These are phyloP conservation scores for Casuarina equisetifolia DNA, from an alignment of 306 rosid genomes.

Conservation along the genomic window DNA sequence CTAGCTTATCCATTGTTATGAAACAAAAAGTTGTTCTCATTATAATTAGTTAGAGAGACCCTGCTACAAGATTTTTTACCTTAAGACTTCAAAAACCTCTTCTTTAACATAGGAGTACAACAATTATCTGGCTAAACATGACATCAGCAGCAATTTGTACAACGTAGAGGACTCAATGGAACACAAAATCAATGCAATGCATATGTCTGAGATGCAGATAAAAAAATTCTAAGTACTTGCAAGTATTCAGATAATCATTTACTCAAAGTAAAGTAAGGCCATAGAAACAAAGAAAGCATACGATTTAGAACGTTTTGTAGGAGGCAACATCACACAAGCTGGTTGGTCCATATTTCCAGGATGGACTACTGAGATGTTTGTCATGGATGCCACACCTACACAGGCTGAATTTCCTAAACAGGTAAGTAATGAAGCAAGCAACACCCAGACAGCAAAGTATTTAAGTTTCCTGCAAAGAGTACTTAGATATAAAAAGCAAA, in stretches of 20 bases:
- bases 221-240: background rate
- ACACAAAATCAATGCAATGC: background rate
- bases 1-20: background rate
- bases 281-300: constrained; percentile 53
- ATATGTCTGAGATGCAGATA: background rate
- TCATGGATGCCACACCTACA: constrained; percentile 46
- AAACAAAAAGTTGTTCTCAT: background rate
- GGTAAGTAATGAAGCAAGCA: constrained; percentile 28
- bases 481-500: constrained; percentile 11
- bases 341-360: constrained; percentile 51
- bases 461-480: constrained; percentile 15
- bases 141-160: constrained; percentile 18
- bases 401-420: constrained; percentile 39
- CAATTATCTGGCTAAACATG: constrained; percentile 9
- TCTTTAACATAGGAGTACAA: background rate
- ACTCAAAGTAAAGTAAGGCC: constrained; percentile 7
- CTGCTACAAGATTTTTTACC: background rate
- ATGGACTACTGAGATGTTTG: constrained; percentile 52
- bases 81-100: background rate
- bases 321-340: constrained; percentile 60
- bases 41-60: background rate
- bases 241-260: constrained; percentile 25
- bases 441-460: constrained; percentile 21
- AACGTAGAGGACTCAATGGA: background rate
- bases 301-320: constrained; percentile 84